phyloP scores from a whole-genome alignment of 805 yeast species.

The Wickerhamiella musiphila region DNA sequence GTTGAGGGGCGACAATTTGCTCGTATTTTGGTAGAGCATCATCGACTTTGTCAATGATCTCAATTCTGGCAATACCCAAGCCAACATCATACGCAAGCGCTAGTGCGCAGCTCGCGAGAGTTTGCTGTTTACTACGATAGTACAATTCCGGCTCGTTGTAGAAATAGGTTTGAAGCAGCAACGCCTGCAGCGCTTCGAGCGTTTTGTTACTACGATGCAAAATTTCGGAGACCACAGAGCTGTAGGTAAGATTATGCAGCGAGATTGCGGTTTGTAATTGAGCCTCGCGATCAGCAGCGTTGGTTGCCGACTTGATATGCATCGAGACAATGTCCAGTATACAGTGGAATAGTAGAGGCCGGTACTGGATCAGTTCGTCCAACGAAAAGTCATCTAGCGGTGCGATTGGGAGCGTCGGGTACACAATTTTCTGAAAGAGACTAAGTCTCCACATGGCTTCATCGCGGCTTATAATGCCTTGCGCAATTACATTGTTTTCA shows the following conservation, averaged over 20 bases:
- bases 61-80: slow-evolving; percentile 23
- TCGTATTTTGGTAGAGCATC: slow-evolving; percentile 6
- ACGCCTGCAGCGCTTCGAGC: slow-evolving; percentile 44
- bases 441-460: slow-evolving; percentile 42
- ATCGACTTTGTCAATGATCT: neutral
- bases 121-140: slow-evolving; percentile 60
- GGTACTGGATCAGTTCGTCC: slow-evolving; percentile 30
- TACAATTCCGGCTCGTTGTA: slow-evolving; percentile 72
- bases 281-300: slow-evolving; percentile 19
- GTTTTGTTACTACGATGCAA: slow-evolving; percentile 55
- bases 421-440: slow-evolving; percentile 31
- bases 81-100: slow-evolving; percentile 65
- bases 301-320: slow-evolving; percentile 5
- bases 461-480: slow-evolving; percentile 37
- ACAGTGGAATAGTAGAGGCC: slow-evolving; percentile 47
- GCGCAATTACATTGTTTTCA: slow-evolving; percentile 27
- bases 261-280: slow-evolving; percentile 4
- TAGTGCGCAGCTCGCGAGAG: slow-evolving; percentile 46
- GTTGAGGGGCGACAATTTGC: slow-evolving; percentile 24
- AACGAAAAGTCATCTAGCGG: slow-evolving; percentile 30
- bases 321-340: slow-evolving; percentile 46
- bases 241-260: slow-evolving; percentile 18
- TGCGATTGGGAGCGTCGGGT: slow-evolving; percentile 39
- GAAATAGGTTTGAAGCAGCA: slow-evolving; percentile 53
- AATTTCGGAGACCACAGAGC: slow-evolving; percentile 31